Base-by-base conservation (phyloP, 78 protist genomes). In the Dictyostelium capitatum region DNA sequence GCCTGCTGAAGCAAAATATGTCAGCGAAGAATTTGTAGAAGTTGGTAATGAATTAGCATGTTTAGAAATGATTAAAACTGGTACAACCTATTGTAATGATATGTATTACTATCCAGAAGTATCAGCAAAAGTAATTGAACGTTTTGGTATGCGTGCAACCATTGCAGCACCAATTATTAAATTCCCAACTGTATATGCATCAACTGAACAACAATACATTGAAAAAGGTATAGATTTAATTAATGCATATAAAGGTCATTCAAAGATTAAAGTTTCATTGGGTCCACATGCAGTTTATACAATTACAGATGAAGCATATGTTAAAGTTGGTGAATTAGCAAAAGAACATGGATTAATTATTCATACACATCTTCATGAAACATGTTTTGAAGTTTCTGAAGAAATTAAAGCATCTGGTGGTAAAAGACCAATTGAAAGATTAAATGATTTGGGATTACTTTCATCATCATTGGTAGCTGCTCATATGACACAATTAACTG, bases 291-390 rank as follows among this genome's bases (percentile, higher is more conserved):
- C 96, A 19, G 84, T 75, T 47, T 89, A 67, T 59, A 79, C 96
- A 14, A 78, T 82, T 56, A 78, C 93, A 50, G 95, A 91, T 65
- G 82, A 80, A 25, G 87, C 77, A 20, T 83, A 77, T 47, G 9
- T 32, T 3, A 37, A 85, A 23, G 90, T 91, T n/a, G 74, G 74
- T 23, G 90, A 91, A 73, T 51, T 91, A 8, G 69, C 95, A 46
- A 83, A 91, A 30, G 53, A 70, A 48, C 74, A 91, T 54, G 50
- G 77, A 3, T 25, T 83, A n/a, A 53, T 25, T 5, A 78, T 90
- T 69, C 95, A 95, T 69, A 95, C 94, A 59, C 97, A 95, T 91
- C 78, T 95, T 41, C 97, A 95, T 70, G 97, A 95, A 74, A 95
- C 97, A 17, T 79, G 78, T n/a, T 56, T 19, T 8, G 97, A 95